These are phyloP conservation scores for Testicularia cyperi DNA, from an alignment of 1,284 basidiomycete genomes.

Conservation along the genomic window DNA sequence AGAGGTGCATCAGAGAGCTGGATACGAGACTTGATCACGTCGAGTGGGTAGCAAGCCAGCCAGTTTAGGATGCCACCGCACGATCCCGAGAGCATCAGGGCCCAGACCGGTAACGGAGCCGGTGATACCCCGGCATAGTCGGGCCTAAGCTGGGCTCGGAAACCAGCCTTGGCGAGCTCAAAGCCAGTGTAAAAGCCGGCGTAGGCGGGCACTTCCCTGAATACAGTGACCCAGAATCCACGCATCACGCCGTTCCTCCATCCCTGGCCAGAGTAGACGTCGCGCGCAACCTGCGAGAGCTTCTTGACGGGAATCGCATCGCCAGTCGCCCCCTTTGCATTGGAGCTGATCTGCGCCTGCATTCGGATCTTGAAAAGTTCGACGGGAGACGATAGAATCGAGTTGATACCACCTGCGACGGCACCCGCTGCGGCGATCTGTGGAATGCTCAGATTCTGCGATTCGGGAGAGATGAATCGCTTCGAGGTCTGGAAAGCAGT, in stretches of 20 bases:
- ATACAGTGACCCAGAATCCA: constrained; percentile 94
- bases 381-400: constrained; percentile 71
- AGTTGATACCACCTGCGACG: constrained; percentile 86
- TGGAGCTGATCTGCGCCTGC: constrained; percentile 80
- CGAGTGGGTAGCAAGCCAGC: constrained; percentile 84
- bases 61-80: constrained; percentile 90
- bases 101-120: constrained; percentile 75
- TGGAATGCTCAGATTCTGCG: constrained; percentile 74
- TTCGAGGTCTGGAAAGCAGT: constrained; percentile 81
- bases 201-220: constrained; percentile 90
- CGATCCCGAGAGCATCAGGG: constrained; percentile 79
- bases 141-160: constrained; percentile 63
- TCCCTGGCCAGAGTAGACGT: constrained; percentile 81
- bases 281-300: constrained; percentile 70
- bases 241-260: constrained; percentile 86
- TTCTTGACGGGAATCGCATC: constrained; percentile 66
- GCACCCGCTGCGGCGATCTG: constrained; percentile 82
- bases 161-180: constrained; percentile 81
- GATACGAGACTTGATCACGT: constrained; percentile 41
- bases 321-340: constrained; percentile 49
- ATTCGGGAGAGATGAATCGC: constrained; percentile 77
- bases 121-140: constrained; percentile 26
- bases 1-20: constrained; percentile 28
- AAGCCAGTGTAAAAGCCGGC: constrained; percentile 81
- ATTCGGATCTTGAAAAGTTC: constrained; percentile 81